These are phyloP conservation scores for Cucurbita argyrosperma DNA, from an alignment of 306 rosid genomes.

Conservation along the genomic window DNA sequence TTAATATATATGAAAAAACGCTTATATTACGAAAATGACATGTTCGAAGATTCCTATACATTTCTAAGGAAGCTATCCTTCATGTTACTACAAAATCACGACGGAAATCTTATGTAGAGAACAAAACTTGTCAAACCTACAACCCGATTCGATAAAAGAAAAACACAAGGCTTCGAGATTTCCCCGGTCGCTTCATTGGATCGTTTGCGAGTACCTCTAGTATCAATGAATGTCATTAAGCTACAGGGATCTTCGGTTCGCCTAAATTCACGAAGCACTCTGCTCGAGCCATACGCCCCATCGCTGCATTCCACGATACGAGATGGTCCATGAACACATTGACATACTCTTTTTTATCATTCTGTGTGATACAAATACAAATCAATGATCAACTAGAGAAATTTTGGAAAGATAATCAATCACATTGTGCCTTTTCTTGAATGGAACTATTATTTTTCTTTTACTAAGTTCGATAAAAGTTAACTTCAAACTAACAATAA, in stretches of 20 bases:
- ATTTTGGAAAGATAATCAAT: background rate
- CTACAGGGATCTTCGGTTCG: slow-evolving; percentile 79
- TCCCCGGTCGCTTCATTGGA: background rate
- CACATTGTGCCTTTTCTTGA: background rate
- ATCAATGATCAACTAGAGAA: background rate
- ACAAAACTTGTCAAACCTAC: background rate
- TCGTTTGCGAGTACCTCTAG: background rate
- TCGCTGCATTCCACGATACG: slow-evolving; percentile 81
- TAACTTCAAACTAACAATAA: background rate
- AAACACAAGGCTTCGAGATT: background rate
- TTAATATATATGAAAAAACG: too few relatives aligned
- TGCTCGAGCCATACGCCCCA: slow-evolving; percentile 43
- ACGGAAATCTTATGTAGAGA: background rate
- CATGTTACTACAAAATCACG: background rate
- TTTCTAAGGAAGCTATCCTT: background rate
- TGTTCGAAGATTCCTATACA: background rate
- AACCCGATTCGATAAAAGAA: background rate
- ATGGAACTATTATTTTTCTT: background rate
- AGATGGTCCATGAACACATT: slow-evolving; percentile 64
- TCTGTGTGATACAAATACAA: slow-evolving; percentile 27
- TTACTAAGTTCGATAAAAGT: background rate
- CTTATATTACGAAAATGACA: too few relatives aligned
- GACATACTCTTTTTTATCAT: slow-evolving; percentile 64
- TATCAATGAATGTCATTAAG: slow-evolving; percentile 9
- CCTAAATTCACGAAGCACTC: slow-evolving; percentile 79